A percentile compares a stretch with the other conserved stretches of the same genome.
Conservation (phyloP, 768 basidiomycete species). For the Lactifluus pinguis region DNA sequence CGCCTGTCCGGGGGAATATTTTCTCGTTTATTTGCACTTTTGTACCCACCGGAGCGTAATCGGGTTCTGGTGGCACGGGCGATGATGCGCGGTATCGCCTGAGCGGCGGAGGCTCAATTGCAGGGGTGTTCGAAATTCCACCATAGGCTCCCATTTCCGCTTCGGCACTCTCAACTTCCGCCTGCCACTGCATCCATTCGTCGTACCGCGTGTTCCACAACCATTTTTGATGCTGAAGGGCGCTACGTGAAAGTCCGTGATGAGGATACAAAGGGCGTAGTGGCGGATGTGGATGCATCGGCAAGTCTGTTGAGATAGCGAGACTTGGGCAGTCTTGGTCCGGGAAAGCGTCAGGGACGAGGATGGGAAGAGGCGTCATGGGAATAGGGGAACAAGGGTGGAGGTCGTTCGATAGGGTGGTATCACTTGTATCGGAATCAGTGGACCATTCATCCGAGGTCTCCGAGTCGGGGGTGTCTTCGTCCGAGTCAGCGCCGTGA, state of each 20-base stretch:
- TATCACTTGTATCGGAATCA: constrained; percentile 17
- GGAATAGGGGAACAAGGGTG: constrained; percentile 1
- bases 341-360: constrained; percentile 12
- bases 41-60: not conserved
- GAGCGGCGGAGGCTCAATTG: constrained; percentile 2
- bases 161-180: constrained; percentile 14
- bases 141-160: constrained; percentile 18
- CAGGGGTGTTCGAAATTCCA: constrained; percentile 16
- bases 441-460: constrained; percentile 20
- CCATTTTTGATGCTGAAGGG: constrained; percentile 49
- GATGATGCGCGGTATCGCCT: constrained; percentile 1
- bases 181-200: constrained; percentile 36
- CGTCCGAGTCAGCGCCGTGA: constrained; percentile 4
- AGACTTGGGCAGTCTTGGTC: not conserved
- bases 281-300: not conserved
- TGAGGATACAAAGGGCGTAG: constrained; percentile 24
- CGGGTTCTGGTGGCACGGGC: not conserved
- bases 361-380: constrained; percentile 1
- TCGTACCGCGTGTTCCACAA: constrained; percentile 54
- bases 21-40: constrained; percentile 22
- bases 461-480: constrained; percentile 15
- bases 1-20: constrained; percentile 53
- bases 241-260: constrained; percentile 55
- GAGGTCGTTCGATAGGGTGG: not conserved
- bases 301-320: not conserved